These are phyloP conservation scores for Lasiodiplodia sp. DNA, from an alignment of 2,329 filamentous ascomycete species.

Conservation along the genomic window DNA sequence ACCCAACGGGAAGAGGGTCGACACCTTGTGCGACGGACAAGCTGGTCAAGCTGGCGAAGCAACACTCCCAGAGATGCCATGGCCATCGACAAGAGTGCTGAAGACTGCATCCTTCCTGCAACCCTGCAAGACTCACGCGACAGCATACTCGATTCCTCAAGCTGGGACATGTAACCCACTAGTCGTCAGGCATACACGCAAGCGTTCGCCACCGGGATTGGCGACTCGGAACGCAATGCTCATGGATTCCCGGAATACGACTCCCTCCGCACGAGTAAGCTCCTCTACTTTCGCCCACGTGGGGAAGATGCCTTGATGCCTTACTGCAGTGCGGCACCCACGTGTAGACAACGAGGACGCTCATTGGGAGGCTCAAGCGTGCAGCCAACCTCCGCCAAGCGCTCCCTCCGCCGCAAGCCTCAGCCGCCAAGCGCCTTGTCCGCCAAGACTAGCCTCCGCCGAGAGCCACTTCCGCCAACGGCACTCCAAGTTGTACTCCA, in stretches of 20 bases:
- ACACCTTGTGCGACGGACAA: background rate
- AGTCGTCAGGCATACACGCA: background rate
- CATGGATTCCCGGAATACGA: background rate
- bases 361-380: conserved; percentile 8
- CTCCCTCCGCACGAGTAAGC: background rate
- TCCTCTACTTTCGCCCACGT: background rate
- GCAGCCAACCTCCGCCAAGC: conserved; percentile 13
- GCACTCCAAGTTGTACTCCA: background rate
- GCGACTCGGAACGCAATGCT: background rate
- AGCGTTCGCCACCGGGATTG: background rate
- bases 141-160: background rate
- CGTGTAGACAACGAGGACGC: background rate
- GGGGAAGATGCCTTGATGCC: conserved; percentile 1
- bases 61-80: background rate
- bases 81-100: background rate
- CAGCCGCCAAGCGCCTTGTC: background rate
- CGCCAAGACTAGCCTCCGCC: conserved; percentile 11
- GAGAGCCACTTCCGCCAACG: conserved; percentile 7
- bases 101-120: background rate
- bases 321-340: background rate
- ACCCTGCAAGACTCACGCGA: background rate
- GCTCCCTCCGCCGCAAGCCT: background rate
- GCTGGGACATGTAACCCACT: background rate
- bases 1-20: background rate
- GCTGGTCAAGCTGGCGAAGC: background rate